Evolutionary conservation across 805 yeast species (phyloP), one percentile per base, ranked within the genome.

Genomic region (Brettanomyces nanus): DNA sequence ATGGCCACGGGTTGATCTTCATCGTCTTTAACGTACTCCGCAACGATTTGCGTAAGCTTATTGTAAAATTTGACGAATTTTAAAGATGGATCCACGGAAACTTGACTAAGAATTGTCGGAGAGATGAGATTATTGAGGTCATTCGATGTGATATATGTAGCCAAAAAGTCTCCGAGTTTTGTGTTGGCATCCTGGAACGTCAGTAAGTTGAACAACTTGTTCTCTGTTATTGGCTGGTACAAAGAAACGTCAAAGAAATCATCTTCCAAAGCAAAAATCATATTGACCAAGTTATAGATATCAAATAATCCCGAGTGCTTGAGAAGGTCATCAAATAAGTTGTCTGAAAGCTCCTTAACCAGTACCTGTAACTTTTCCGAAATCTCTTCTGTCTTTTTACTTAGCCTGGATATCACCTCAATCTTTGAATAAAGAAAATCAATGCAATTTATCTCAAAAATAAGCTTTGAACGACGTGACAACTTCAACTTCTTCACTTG

Each of bases 181-280:
- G 48, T 48, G 44, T 73, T 70, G 4, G 74, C 69, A 2, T 56
- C 57, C 17, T 54, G 52, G 19, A 81, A 58, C 6, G 63, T 58
- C 28, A 68, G 69, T 19, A 60, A 47, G 19, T 65, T 64, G 56
- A 76, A 77, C 10, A 75, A 49, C 45, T 73, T 71, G 52, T 80
- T 80, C 45, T 81, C 87, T 3, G 60, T 58, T 14, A 80, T 68
- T 1, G 89, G 81, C 40, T 75, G 63, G 54, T 83, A 84, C 51
- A 81, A 67, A 18, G 75, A 69, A 22, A 73, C 75, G 37, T 81
- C 79, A 43, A 73, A 73, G 38, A 65, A 62, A 20, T 77, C 75
- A 37, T 76, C 83, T 37, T 65, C 68, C 15, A 80, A 56, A 11
- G 83, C 80, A 55, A 74, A 77, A n/a, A 83, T 78, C 81, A 82